phyloP scores from a whole-genome alignment of 768 basidiomycete genomes.

The Cystobasidium onofrii region DNA sequence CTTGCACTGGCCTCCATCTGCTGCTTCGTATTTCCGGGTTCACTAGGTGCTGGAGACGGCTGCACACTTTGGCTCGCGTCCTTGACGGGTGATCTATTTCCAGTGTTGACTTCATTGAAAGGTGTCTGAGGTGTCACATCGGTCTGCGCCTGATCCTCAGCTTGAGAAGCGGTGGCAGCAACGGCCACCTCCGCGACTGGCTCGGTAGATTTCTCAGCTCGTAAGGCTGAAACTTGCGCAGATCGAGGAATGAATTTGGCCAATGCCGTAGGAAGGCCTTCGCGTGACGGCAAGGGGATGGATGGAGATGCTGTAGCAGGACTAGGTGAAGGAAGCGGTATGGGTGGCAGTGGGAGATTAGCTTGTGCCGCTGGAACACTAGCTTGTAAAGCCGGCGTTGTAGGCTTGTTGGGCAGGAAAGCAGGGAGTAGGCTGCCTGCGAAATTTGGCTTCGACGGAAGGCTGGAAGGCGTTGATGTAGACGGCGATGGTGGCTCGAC shows the following conservation, averaged over 20 bases:
- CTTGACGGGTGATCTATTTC: neutral
- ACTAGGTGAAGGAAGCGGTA: neutral
- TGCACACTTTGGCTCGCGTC: neutral
- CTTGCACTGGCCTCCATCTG: neutral
- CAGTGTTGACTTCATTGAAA: neutral
- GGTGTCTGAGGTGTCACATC: neutral
- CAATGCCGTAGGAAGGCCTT: neutral
- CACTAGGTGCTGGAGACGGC: neutral
- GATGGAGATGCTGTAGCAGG: neutral
- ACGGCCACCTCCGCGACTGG: neutral
- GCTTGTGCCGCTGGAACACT: neutral
- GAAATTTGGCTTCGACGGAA: slow-evolving; percentile 1
- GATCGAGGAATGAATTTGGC: neutral
- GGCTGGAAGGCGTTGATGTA: neutral
- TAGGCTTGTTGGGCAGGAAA: slow-evolving; percentile 18
- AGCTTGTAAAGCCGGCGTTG: neutral
- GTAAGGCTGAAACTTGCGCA: neutral
- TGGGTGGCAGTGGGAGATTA: neutral
- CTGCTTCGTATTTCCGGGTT: neutral
- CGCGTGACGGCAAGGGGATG: neutral
- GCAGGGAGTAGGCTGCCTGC: slow-evolving; percentile 10
- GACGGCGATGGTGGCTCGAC: neutral
- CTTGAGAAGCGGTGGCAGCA: neutral
- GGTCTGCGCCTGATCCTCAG: neutral
- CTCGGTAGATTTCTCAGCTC: neutral